phyloP scores from a whole-genome alignment of 768 basidiomycete genomes.

The Hypsizygus marmoreus region DNA sequence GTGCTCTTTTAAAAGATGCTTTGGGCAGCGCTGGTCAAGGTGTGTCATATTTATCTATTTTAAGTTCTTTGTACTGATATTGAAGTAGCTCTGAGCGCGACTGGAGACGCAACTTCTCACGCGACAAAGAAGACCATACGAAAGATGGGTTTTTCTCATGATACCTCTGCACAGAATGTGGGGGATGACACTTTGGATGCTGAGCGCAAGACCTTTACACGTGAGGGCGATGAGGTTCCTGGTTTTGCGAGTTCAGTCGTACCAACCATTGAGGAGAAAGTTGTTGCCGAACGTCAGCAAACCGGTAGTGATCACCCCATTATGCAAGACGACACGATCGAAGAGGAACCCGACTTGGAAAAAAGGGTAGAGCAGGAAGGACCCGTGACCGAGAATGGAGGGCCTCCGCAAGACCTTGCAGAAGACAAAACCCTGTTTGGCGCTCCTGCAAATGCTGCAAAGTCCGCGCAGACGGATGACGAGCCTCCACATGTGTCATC shows the following conservation, averaged over 20 bases:
- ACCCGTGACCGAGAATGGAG: slow-evolving; percentile 8
- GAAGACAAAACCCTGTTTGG: slow-evolving; percentile 51
- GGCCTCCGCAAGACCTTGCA: slow-evolving; percentile 33
- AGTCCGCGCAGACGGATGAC: slow-evolving; percentile 41
- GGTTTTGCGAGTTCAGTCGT: slow-evolving; percentile 66
- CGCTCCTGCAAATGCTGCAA: slow-evolving; percentile 55
- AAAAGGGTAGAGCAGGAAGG: slow-evolving; percentile 2
- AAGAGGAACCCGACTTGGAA: slow-evolving; percentile 9
- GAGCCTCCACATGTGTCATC: slow-evolving; percentile 49
- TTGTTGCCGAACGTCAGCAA: slow-evolving; percentile 49
- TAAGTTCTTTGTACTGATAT: background rate
- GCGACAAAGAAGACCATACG: slow-evolving; percentile 37
- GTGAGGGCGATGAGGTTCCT: slow-evolving; percentile 48
- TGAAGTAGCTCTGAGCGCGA: slow-evolving; percentile 40
- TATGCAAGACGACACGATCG: slow-evolving; percentile 3
- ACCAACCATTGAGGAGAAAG: slow-evolving; percentile 72
- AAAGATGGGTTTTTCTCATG: slow-evolving; percentile 45
- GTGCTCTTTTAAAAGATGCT: slow-evolving; percentile 35
- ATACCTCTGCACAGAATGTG: slow-evolving; percentile 36
- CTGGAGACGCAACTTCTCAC: slow-evolving; percentile 38
- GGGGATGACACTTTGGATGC: slow-evolving; percentile 45
- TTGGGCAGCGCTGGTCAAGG: slow-evolving; percentile 52
- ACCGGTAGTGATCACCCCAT: slow-evolving; percentile 6
- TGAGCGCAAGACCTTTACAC: slow-evolving; percentile 54
- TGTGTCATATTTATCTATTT: slow-evolving; percentile 23